Evolutionary conservation across 2,329 filamentous ascomycete genomes (phyloP), one percentile per base, ranked within the genome.

Genomic region (Microascus cirrosus): DNA sequence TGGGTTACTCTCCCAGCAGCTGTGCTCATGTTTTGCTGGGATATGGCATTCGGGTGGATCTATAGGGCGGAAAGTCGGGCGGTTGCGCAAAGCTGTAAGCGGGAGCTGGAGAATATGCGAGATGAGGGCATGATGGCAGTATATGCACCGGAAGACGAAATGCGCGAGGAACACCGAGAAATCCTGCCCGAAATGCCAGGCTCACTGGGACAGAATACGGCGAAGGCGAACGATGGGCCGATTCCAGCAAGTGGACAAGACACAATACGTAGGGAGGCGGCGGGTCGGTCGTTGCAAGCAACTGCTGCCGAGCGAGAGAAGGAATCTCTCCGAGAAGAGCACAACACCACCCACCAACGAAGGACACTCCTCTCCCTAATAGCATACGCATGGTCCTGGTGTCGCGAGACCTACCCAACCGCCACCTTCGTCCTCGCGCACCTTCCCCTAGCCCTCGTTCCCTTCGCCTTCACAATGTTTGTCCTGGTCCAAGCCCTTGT

Each of bases 391-490:
- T 82, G 81, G 59, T 65, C 67, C n/a, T 89, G 84, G 85, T 72
- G 72, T 0, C 83, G 85, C 60, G 83, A 86, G 64, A 89, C 85
- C 0, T 90, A 90, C 54, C 87, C 87, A 0, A 89, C 86, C 0
- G 80, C 81, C 1, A 81, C 82, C 22, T 81, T 83, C 0, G 86
- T 90, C 0, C 67, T 86, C 6, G 70, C 78, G 0, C 85, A 88
- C 65, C 73, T 90, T 1, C 87, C 87, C 0, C 81, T 86, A 57
- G 78, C 84, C 0, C 77, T 90, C 0, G 75, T 90, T 0, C 86
- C 87, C 0, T 90, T 90, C 63, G 83, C 86, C 0, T 83, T 90
- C 58, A 76, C 79, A 60, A 90, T 90, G 86, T 90, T 90, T 61
- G 77, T 90, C 11, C 77, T 90, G 0, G 86, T 90, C 0, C 86